Conservation (phyloP, 495 filamentous ascomycete genomes). For the Entonaema liquescens region DNA sequence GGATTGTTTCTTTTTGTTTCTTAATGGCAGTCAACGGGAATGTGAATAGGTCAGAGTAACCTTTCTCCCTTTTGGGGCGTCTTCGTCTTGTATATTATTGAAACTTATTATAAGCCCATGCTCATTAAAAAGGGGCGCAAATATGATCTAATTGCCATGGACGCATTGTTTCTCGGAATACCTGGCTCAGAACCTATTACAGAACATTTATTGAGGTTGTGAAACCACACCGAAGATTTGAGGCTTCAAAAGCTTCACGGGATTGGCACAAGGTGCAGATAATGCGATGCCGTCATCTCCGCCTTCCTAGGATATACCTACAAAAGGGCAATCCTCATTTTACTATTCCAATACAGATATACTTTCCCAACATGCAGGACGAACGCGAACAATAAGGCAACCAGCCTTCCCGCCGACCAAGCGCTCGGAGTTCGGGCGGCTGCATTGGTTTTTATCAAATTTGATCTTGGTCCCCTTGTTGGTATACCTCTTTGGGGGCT, state of each 20-base stretch:
- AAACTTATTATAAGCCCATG: conserved; percentile 28
- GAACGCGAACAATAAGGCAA: conserved; percentile 7
- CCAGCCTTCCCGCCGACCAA: conserved; percentile 9
- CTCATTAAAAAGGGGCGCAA: conserved; percentile 33
- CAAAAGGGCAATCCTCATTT: not conserved
- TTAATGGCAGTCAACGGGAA: conserved; percentile 22
- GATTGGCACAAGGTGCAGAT: conserved; percentile 1
- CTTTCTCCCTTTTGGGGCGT: conserved; percentile 16
- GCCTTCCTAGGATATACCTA: conserved; percentile 9
- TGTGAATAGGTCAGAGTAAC: conserved; percentile 34
- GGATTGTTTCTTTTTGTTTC: conserved; percentile 25
- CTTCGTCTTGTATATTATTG: conserved; percentile 48
- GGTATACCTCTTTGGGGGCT: conserved; percentile 6
- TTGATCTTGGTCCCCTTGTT: conserved; percentile 7
- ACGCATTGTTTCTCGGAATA: not conserved
- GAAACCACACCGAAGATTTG: conserved; percentile 24
- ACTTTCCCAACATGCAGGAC: not conserved
- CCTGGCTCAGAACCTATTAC: conserved; percentile 11
- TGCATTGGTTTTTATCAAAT: conserved; percentile 12
- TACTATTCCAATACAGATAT: not conserved
- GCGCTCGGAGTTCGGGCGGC: conserved; percentile 37
- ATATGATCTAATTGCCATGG: conserved; percentile 40
- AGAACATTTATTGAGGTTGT: conserved; percentile 30
- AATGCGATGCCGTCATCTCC: conserved; percentile 10
- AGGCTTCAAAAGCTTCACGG: not conserved